Percentiles rank a stretch among this genome's conserved stretches.
Conservation (phyloP, 495 filamentous ascomycete genomes). For the Penicillium cinerascens region DNA sequence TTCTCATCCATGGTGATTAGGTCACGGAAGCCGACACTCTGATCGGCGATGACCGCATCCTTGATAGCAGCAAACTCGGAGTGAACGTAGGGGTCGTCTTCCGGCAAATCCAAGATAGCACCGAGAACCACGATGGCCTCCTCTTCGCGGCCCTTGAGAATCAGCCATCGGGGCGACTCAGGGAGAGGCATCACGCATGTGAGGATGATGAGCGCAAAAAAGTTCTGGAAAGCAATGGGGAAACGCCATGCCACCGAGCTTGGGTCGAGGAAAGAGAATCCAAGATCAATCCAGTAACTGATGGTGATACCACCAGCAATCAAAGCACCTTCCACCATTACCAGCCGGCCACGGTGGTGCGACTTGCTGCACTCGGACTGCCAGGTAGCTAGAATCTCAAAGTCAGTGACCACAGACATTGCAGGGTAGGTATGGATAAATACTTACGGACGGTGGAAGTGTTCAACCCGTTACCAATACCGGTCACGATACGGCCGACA, state of each 20-base stretch:
- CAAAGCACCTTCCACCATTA: conserved; percentile 35
- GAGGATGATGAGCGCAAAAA: conserved; percentile 33
- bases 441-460: conserved; percentile 40
- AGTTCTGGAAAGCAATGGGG: conserved; percentile 37
- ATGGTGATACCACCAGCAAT: conserved; percentile 43
- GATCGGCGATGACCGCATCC: conserved; percentile 67
- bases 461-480: conserved; percentile 60
- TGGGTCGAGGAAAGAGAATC: conserved; percentile 33
- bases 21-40: conserved; percentile 59
- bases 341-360: conserved; percentile 22
- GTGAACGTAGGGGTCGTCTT: conserved; percentile 44
- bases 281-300: conserved; percentile 49
- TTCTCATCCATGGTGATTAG: conserved; percentile 69
- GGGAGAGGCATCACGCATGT: conserved; percentile 31
- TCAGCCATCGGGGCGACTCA: conserved; percentile 46
- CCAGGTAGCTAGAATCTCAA: conserved; percentile 23
- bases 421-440: neutral
- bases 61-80: conserved; percentile 69
- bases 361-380: conserved; percentile 40
- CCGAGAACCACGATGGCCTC: conserved; percentile 36
- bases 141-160: conserved; percentile 33
- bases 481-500: conserved; percentile 61
- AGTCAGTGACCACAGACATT: neutral
- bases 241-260: conserved; percentile 37
- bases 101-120: conserved; percentile 25